A percentile compares a stretch with the other conserved stretches of the same genome.
Conservation (phyloP, 768 basidiomycete genomes). For the Serpula lacrymans region DNA sequence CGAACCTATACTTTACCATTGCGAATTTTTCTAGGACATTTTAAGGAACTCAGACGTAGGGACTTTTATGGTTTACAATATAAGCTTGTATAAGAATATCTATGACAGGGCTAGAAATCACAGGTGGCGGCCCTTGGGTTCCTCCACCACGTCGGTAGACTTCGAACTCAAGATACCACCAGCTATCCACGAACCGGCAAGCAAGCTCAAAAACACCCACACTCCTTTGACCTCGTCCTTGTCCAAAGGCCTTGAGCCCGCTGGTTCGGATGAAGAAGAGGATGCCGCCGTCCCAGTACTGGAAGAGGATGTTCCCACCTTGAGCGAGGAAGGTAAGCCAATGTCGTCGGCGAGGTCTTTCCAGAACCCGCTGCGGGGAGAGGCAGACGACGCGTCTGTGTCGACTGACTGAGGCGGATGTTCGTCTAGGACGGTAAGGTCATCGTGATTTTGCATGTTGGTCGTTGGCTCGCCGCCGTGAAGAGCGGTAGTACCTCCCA, state of each 20-base stretch:
- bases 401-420: too few species aligned
- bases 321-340: constrained; percentile 31
- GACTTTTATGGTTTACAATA: too few species aligned
- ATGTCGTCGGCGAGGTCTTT: constrained; percentile 36
- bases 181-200: constrained; percentile 46
- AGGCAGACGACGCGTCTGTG: constrained; percentile 11
- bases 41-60: too few species aligned
- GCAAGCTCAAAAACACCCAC: constrained; percentile 45
- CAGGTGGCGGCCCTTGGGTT: too few species aligned
- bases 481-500: constrained; percentile 45
- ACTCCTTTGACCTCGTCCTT: constrained; percentile 45
- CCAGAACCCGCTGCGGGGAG: constrained; percentile 27
- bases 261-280: constrained; percentile 14
- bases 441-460: constrained; percentile 29
- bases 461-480: constrained; percentile 46
- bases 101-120: too few species aligned
- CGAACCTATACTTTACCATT: too few species aligned
- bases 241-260: constrained; percentile 32
- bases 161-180: too few species aligned
- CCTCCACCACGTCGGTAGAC: too few species aligned
- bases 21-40: too few species aligned
- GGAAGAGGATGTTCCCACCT: constrained; percentile 16
- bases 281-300: constrained; percentile 14
- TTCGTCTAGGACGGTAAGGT: too few species aligned
- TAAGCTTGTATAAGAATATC: too few species aligned